Evolutionary conservation across 306 rosid species (phyloP), one percentile per base, ranked within the genome.

Genomic region (Macrotyloma uniflorum): DNA sequence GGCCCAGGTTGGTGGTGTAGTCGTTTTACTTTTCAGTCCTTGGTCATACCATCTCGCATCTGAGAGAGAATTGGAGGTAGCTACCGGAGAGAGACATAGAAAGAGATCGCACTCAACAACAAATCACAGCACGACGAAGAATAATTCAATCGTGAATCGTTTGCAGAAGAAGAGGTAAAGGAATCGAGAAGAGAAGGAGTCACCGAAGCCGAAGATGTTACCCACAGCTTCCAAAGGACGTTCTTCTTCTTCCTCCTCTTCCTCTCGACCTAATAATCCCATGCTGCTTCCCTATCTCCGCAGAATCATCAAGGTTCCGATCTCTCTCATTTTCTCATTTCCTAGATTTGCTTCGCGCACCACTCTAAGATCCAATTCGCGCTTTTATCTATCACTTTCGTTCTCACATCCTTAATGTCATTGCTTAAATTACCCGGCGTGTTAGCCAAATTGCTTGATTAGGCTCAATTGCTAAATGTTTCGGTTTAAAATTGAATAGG

Each of bases 241-340:
- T 67, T 72, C 96, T 36, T 90, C 82, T 5, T 59, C 82, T 14
- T 82, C 85, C 84, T 87, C 98, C 79, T 93, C 96, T 32, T 55
- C 98, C 26, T 88, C 97, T 63, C 90, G 96, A 78, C 86, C 96
- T 80, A 91, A 66, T 6, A 66, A 96, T 67, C 91, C 97, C 66
- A 88, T 88, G 89, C 70, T 85, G 85, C 84, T 89, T 82, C 99
- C 90, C 69, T 96, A 96, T 80, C 92, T 96, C 76, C 94, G 99
- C 13, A 83, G 98, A 72, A 93, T 96, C 57, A 85, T 96, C 90
- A 96, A 96, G 99, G 99, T 96, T 68, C 85, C 70, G 98, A 93
- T 95, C 96, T 86, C 89, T 40, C 66, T 75, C 2, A 22, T 66
- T 53, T 19, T 5, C 24, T 5, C 1, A 8, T 70, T 57, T 70